These are phyloP conservation scores for Biscutella laevigata DNA, from an alignment of 441 rosid species.

Conservation along the genomic window DNA sequence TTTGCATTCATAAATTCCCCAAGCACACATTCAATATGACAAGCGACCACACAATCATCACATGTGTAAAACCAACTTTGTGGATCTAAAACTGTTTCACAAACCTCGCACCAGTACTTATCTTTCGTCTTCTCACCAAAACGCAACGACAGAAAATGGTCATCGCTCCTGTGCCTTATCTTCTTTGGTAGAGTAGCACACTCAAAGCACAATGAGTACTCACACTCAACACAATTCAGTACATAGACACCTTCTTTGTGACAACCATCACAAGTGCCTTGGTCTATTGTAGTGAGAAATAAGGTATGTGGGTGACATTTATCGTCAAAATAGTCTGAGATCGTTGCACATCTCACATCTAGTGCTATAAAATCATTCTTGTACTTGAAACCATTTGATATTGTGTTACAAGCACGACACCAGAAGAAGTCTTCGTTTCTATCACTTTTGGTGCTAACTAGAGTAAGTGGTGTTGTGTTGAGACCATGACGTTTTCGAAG, in stretches of 20 bases:
- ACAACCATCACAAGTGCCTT: background rate
- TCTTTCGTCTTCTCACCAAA: background rate
- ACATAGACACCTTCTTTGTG: background rate
- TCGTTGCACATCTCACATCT: background rate
- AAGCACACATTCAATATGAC: constrained; percentile 5
- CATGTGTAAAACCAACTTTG: constrained; percentile 9
- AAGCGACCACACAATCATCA: background rate
- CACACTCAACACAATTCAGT: background rate
- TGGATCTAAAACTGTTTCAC: background rate
- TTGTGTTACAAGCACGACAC: background rate
- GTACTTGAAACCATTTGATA: background rate
- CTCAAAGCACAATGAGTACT: background rate
- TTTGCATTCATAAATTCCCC: background rate
- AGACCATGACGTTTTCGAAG: background rate
- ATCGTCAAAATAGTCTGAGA: background rate
- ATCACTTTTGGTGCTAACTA: no score
- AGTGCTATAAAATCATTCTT: background rate
- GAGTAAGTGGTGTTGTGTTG: no score
- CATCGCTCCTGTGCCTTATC: constrained; percentile 1
- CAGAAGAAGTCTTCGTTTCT: background rate
- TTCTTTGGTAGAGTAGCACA: constrained; percentile 5
- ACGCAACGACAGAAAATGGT: background rate
- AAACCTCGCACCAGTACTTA: constrained; percentile 16
- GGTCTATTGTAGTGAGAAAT: background rate
- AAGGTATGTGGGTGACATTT: background rate